Evolutionary conservation across 805 yeast genomes (phyloP).

Genomic region (Saccharomycopsis schoenii): DNA sequence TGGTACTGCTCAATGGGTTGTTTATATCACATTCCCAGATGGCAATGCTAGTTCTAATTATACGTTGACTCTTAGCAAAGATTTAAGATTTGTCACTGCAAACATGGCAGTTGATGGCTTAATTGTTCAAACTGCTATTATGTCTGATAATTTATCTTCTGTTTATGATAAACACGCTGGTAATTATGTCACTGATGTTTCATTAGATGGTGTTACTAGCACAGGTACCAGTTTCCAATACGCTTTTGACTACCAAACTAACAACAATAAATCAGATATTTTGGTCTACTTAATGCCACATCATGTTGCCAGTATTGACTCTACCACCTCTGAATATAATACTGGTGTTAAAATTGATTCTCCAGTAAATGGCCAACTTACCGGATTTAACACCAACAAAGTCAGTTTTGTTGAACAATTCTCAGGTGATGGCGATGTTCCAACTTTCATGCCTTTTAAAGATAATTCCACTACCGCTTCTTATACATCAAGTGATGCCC

Average conservation of each 20-base stretch:
- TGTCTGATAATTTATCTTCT: slow-evolving; percentile 25
- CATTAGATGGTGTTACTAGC: slow-evolving; percentile 34
- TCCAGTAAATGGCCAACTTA: slow-evolving; percentile 42
- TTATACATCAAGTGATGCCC: slow-evolving; percentile 30
- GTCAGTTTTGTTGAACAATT: slow-evolving; percentile 22
- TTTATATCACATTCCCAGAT: slow-evolving; percentile 36
- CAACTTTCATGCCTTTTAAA: slow-evolving; percentile 23
- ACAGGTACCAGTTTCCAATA: slow-evolving; percentile 40
- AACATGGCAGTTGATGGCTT: slow-evolving; percentile 28
- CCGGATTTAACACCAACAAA: slow-evolving; percentile 31
- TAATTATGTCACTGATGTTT: slow-evolving; percentile 42
- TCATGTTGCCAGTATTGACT: slow-evolving; percentile 31
- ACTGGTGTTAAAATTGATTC: slow-evolving; percentile 37
- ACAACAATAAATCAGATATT: slow-evolving; percentile 37
- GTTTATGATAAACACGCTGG: slow-evolving; percentile 61
- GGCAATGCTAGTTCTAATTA: slow-evolving; percentile 20
- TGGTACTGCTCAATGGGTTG: slow-evolving; percentile 37
- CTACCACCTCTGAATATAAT: slow-evolving; percentile 22
- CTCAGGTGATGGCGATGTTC: slow-evolving; percentile 5
- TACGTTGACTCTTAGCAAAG: slow-evolving; percentile 24
- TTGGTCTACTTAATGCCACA: slow-evolving; percentile 45
- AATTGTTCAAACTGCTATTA: slow-evolving; percentile 44
- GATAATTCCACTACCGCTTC: slow-evolving; percentile 28
- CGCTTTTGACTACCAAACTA: slow-evolving; percentile 35
- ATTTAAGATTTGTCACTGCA: slow-evolving; percentile 26